Conservation (phyloP, 2,329 filamentous ascomycete species). For the Monosporascus sp. region DNA sequence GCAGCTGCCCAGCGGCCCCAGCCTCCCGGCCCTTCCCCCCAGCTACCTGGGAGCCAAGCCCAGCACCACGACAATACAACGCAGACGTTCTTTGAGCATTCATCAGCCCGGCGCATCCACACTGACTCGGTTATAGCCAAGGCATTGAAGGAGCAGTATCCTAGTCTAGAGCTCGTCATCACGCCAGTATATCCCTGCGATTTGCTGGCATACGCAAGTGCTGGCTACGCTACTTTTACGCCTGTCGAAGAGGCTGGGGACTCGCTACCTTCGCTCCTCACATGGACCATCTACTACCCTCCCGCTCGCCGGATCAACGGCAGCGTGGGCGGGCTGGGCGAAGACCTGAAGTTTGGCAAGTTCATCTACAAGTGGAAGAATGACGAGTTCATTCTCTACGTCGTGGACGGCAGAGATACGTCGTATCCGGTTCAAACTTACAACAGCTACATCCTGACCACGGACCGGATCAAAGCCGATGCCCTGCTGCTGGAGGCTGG, state of each 20-base stretch:
- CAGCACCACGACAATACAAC: constrained; percentile 12
- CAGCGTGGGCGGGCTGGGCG: constrained; percentile 28
- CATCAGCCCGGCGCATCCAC: constrained; percentile 34
- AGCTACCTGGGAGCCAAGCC: too few species aligned
- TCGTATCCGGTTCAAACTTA: constrained; percentile 23
- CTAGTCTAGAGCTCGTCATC: constrained; percentile 36
- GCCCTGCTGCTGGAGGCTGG: constrained; percentile 51
- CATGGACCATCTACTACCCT: constrained; percentile 35
- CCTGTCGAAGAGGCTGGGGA: constrained; percentile 22
- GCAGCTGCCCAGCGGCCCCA: background rate
- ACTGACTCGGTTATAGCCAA: constrained; percentile 38
- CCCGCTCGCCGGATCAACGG: constrained; percentile 37
- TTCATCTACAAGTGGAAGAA: constrained; percentile 38
- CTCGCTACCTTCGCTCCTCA: constrained; percentile 30
- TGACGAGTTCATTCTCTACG: constrained; percentile 39
- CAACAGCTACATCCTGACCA: constrained; percentile 36
- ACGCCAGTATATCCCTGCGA: constrained; percentile 27
- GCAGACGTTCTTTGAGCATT: constrained; percentile 35
- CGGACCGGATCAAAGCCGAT: constrained; percentile 33
- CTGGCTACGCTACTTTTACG: constrained; percentile 32
- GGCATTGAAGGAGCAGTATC: constrained; percentile 38
- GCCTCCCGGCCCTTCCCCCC: too few species aligned
- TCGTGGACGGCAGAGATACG: constrained; percentile 35
- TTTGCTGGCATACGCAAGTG: constrained; percentile 37
- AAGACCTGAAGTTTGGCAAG: constrained; percentile 33